Conservation (phyloP, 768 basidiomycete species). For the Leccinellum rugosiceps region DNA sequence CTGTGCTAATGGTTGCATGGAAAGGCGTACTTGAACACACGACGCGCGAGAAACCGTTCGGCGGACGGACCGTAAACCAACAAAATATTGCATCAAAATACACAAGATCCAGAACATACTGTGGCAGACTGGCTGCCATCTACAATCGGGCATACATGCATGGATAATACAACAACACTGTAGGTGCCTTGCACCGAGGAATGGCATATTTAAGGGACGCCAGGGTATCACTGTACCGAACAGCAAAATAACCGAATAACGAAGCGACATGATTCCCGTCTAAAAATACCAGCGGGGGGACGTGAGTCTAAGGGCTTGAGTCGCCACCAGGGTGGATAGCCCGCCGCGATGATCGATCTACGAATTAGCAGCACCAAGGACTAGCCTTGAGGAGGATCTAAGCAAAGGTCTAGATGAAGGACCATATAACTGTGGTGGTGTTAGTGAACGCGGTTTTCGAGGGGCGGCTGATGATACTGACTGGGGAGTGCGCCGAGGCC, state of each 20-base stretch:
- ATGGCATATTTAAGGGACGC: conserved; percentile 1
- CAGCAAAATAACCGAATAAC: conserved; percentile 11
- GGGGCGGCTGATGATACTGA: conserved; percentile 31
- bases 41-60: not conserved
- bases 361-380: conserved; percentile 24
- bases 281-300: not conserved
- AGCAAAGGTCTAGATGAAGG: conserved; percentile 15
- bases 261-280: not conserved
- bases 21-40: not conserved
- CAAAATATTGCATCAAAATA: not conserved
- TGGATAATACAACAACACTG: not conserved
- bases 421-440: conserved; percentile 29
- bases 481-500: conserved; percentile 56
- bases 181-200: conserved; percentile 10
- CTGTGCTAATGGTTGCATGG: conserved; percentile 35
- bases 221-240: conserved; percentile 12
- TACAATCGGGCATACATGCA: conserved; percentile 2
- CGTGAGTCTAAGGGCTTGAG: conserved; percentile 15
- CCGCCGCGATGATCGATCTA: not conserved
- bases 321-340: conserved; percentile 45
- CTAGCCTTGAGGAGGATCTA: conserved; percentile 15
- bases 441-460: not conserved
- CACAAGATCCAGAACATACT: not conserved
- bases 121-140: not conserved
- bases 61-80: not conserved